Evolutionary conservation across 2,329 filamentous ascomycete genomes (phyloP).

Genomic region (Alternaria angustiovoidea): DNA sequence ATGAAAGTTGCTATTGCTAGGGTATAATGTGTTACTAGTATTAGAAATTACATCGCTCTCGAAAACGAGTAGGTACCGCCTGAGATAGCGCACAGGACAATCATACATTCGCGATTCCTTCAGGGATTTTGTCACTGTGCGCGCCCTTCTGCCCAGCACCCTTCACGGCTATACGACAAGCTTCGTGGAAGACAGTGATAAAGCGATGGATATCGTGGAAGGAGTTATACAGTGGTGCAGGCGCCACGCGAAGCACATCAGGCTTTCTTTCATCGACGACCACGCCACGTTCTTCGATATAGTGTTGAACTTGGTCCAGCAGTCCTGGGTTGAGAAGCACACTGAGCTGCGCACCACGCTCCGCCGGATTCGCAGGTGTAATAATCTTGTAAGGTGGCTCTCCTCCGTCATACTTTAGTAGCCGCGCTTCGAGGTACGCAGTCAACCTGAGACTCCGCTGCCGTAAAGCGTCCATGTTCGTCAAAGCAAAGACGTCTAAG

Average conservation of each 20-base stretch:
- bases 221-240: conserved; percentile 83
- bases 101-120: conserved; percentile 23
- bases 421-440: conserved; percentile 71
- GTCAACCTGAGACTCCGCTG: conserved; percentile 77
- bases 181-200: conserved; percentile 58
- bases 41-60: conserved; percentile 13
- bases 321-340: conserved; percentile 72
- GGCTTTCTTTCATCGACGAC: conserved; percentile 86
- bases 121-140: conserved; percentile 9
- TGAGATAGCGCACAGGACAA: not conserved
- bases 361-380: conserved; percentile 72
- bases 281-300: conserved; percentile 72
- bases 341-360: conserved; percentile 82
- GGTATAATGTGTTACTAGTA: conserved; percentile 24
- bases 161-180: conserved; percentile 53
- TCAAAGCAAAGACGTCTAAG: conserved; percentile 76
- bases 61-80: not conserved
- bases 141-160: not conserved
- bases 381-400: conserved; percentile 61
- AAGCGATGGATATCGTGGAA: conserved; percentile 71
- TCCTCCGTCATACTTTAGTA: conserved; percentile 31
- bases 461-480: conserved; percentile 73
- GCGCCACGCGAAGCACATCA: conserved; percentile 83
- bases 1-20: conserved; percentile 7
- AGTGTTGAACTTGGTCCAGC: conserved; percentile 71